Conservation (phyloP, 2,329 filamentous ascomycete genomes). For the Pestalotiopsis sp. region DNA sequence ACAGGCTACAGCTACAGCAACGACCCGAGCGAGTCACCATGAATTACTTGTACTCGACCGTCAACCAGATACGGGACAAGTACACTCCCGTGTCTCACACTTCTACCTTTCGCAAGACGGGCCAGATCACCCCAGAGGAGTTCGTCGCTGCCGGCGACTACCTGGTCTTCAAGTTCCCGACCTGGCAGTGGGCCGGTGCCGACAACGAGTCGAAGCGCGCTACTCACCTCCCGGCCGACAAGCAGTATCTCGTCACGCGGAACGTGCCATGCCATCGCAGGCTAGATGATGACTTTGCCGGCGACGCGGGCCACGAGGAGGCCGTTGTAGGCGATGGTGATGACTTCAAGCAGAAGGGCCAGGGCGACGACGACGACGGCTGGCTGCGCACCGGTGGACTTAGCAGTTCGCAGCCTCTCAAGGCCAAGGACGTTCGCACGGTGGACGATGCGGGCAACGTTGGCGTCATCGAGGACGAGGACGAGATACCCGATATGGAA, state of each 20-base stretch:
- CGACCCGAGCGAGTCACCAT: slow-evolving; percentile 48
- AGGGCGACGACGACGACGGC: slow-evolving; percentile 75
- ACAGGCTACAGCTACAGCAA: not conserved
- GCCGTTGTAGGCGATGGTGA: slow-evolving; percentile 83
- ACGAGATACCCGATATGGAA: slow-evolving; percentile 97
- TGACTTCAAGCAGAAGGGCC: slow-evolving; percentile 53
- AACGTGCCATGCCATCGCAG: slow-evolving; percentile 92
- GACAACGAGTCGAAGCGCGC: slow-evolving; percentile 80
- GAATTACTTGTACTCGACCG: slow-evolving; percentile 90
- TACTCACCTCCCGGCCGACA: slow-evolving; percentile 79
- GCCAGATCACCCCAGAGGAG: slow-evolving; percentile 96
- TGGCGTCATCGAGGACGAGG: slow-evolving; percentile 74
- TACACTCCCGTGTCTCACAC: slow-evolving; percentile 88
- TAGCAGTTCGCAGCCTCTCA: slow-evolving; percentile 74
- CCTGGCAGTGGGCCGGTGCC: slow-evolving; percentile 95
- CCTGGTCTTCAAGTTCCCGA: slow-evolving; percentile 97
- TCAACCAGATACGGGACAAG: slow-evolving; percentile 89
- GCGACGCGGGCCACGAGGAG: slow-evolving; percentile 84
- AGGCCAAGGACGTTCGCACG: slow-evolving; percentile 80
- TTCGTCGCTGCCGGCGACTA: slow-evolving; percentile 96
- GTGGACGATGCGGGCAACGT: slow-evolving; percentile 89
- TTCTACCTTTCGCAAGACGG: slow-evolving; percentile 91
- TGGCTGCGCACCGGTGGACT: slow-evolving; percentile 89
- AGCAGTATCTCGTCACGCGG: slow-evolving; percentile 94
- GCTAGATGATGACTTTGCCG: slow-evolving; percentile 91